Conservation (phyloP, 139 green algal genomes). For the Volvox africanus region DNA sequence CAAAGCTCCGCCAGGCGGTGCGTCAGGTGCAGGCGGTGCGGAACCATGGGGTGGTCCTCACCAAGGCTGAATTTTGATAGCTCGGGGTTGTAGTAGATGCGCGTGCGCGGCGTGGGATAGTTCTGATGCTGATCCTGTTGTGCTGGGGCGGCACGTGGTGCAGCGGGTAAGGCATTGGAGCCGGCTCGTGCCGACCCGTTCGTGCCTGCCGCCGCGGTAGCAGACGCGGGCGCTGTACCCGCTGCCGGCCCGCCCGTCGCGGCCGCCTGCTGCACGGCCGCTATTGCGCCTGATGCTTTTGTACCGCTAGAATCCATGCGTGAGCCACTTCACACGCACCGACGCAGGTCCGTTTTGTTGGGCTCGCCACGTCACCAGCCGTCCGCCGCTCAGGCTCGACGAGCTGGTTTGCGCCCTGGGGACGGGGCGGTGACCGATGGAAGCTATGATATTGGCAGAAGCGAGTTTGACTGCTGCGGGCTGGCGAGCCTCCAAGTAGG, state of each 20-base stretch:
- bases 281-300: background rate
- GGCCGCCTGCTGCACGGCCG: background rate
- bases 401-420: background rate
- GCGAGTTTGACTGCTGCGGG: background rate
- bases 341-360: background rate
- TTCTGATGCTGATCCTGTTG: background rate
- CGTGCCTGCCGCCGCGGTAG: background rate
- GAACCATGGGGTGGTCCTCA: conserved; percentile 86
- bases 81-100: conserved; percentile 88
- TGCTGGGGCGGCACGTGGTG: background rate
- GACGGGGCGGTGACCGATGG: background rate
- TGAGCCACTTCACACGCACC: background rate
- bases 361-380: background rate
- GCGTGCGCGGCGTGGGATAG: conserved; percentile 7
- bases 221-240: background rate
- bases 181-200: no score
- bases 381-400: background rate
- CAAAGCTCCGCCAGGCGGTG: conserved; percentile 90
- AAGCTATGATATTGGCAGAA: background rate
- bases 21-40: conserved; percentile 92
- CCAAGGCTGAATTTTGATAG: conserved; percentile 85
- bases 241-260: background rate
- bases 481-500: background rate
- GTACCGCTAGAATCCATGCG: conserved; percentile 1
- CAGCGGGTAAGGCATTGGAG: no score